Base-by-base conservation (phyloP, 139 green algal species). In the Nannochloris sp. region DNA sequence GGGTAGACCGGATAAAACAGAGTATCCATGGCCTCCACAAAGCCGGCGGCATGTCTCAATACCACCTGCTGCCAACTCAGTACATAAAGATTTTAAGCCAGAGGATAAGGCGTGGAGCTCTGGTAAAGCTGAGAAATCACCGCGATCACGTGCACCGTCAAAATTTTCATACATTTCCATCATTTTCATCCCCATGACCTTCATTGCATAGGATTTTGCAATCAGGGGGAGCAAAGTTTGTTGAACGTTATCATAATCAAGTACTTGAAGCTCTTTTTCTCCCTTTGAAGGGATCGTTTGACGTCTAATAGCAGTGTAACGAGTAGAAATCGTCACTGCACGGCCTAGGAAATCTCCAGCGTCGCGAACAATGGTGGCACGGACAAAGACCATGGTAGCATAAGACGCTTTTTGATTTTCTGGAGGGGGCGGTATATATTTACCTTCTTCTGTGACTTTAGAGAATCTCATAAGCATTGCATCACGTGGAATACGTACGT, bases 1-100 rank as follows among this genome's bases (percentile, higher is more conserved):
- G 24, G 90, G 90, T 65, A 97, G 82, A 5, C 87, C 90, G 3
- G 73, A 87, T 51, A 91, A 78, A 39, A 80, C 55, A 64, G 75
- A 87, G 89, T 89, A 97, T 54, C 92, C 92, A 64, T 98, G 88
- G 2, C 92, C 92, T 4, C 92, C 92, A 71, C 91, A 97, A 1
- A 65, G 77, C 46, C 85, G 73, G 7, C 91, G 71, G 57, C 72
- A 85, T 19, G 72, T 64, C 75, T 97, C 90, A 33, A 93, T 92
- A 56, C 90, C 89, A 42, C 87, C 76, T n/a, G 73, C 66, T 5
- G 83, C 71, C 13, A 83, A 65, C 68, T 74, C 79, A n/a, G 79
- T 89, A 74, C 74, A 83, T 24, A 87, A 54, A 1, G 81, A 76
- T 81, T 97, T 97, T 47, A 97, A 78, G 12, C 88, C 89, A 0